Evolutionary conservation across 2,329 filamentous ascomycete species (phyloP), one percentile per base, ranked within the genome.

Genomic region (Pseudogymnoascus destructans): DNA sequence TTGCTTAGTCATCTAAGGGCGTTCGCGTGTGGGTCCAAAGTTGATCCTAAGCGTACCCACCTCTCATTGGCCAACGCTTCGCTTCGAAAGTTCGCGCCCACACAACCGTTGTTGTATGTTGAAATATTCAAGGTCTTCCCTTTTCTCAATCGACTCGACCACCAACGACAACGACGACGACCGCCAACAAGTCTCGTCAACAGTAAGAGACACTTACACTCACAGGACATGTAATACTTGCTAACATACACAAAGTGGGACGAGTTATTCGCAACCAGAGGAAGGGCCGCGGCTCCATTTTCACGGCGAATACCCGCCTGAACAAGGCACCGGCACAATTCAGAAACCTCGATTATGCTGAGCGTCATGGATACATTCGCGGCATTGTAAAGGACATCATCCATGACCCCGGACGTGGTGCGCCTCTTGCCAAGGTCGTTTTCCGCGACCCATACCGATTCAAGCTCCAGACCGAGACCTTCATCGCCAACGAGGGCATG

Each of bases 401-500:
- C 78, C 93, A 98, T 85, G 93, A 98, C 79, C 84, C 68, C 57
- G 93, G 93, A 75, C 91, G 93, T 79, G 93, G 93, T 80, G 90
- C 95, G 77, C 93, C 93, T 70, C 89, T 98, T 73, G 93, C 93
- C 75, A 89, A 89, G 78, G 91, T 98, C 73, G 79, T 84, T 70
- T 98, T 98, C 89, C 91, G 93, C 71, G 88, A 95, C 78, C 90
- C 93, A 71, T 98, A 98, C 87, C 84, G 85, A 77, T 97, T 89
- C 87, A 95, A 95, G 86, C 86, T 91, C 75, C 80, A 90, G 75
- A 92, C 87, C 76, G 91, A 98, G 86, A 98, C 93, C 70, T 96
- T 98, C 86, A 98, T 98, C 74, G 93, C 93, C 78, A 98, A 97
- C 80, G 93, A 97, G 83, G 93, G 93, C 81, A 96, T 97, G 91